Evolutionary conservation across 805 yeast species (phyloP), one percentile per base, ranked within the genome.

Genomic region (Candida pini): DNA sequence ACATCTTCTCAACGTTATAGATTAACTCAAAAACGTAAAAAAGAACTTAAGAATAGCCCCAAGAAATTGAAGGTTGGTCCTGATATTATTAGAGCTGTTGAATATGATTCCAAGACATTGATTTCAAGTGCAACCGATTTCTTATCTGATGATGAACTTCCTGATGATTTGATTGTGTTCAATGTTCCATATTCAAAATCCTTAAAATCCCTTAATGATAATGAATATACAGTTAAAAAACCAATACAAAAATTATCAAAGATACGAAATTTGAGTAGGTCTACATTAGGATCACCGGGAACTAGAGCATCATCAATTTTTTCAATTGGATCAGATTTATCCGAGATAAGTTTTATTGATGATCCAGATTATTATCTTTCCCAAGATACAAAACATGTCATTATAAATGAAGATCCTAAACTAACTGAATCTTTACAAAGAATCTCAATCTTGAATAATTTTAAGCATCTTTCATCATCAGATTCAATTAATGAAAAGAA

Each of bases 101-200:
- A 36, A 18, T 14, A 26, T 9, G 34, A 30, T 17, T 22, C 37
- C 7, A 36, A 40, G n/a, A 18, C 25, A 6, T 13, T 40, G 17
- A 22, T 40, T n/a, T n/a, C n/a, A 10, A 57, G 53, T 21, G 56
- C 57, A 26, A 54, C 58, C 13, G 69, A 63, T 30, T 54, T 49
- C 14, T 35, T 59, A 6, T 75, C 72, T 13, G 81, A 76, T 43
- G 76, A 73, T 39, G 71, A 73, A 38, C 56, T 75, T 27, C 77
- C 77, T 1, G 74, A 68, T 28, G 70, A 70, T 35, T 56, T 68
- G 16, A 63, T 70, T 16, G 71, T 79, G 39, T 80, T 63, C 56
- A 79, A 81, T 45, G 82, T 81, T 14, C 88, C 88, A 3, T 56
- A 76, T 34, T 68, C 82, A 0, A 78, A 75, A 31, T 69, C 81